Evolutionary conservation across 352 stramenopile genomes (phyloP).

Genomic region (Pythium brachiatum): DNA sequence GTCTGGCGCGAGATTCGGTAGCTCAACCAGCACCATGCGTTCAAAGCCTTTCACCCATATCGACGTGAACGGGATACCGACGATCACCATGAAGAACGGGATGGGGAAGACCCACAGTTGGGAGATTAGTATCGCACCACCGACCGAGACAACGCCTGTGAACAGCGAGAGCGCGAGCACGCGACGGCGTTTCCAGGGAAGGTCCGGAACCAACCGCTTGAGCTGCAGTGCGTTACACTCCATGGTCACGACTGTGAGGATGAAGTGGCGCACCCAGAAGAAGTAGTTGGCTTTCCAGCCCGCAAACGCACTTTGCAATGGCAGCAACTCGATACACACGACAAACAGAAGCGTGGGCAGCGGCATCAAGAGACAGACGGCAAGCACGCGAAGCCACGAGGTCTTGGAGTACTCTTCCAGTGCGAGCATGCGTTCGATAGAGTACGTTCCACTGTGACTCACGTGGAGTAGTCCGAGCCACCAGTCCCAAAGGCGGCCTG

Average conservation of each 20-base stretch:
- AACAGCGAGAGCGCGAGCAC: slow-evolving; percentile 2
- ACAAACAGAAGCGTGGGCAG: neutral
- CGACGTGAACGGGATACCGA: slow-evolving; percentile 17
- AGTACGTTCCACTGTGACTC: slow-evolving; percentile 19
- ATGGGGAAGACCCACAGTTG: slow-evolving; percentile 36
- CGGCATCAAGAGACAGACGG: neutral
- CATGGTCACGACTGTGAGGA: slow-evolving; percentile 2
- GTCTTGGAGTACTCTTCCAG: neutral
- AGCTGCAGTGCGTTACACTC: slow-evolving; percentile 1
- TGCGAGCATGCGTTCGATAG: slow-evolving; percentile 3
- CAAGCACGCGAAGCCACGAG: neutral
- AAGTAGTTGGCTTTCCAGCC: neutral
- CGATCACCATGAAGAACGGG: slow-evolving; percentile 25
- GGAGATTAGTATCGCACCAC: slow-evolving; percentile 9
- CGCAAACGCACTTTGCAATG: slow-evolving; percentile 4
- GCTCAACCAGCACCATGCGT: neutral
- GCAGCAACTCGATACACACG: slow-evolving; percentile 15
- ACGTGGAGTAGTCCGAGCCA: slow-evolving; percentile 1
- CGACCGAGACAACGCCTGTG: neutral
- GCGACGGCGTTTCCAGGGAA: neutral
- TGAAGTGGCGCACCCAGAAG: slow-evolving; percentile 2
- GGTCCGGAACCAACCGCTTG: slow-evolving; percentile 1
- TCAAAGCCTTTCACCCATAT: slow-evolving; percentile 6
- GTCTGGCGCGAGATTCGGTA: slow-evolving; percentile 1
- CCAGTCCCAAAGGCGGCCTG: neutral